phyloP scores from a whole-genome alignment of 1,284 basidiomycete genomes.

The Papiliotrema terrestris region DNA sequence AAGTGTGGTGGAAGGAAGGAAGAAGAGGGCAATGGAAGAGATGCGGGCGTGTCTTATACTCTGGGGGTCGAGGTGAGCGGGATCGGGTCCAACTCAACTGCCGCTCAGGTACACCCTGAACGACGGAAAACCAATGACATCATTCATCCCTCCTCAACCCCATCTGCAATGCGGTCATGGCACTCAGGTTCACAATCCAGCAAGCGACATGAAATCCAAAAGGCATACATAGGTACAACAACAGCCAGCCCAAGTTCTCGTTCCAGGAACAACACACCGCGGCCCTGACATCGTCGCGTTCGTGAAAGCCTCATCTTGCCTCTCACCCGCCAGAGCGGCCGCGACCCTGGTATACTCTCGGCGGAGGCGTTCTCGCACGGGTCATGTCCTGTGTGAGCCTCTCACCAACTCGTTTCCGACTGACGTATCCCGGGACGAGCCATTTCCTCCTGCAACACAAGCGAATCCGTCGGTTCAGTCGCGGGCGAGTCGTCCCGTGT shows the following conservation, averaged over 20 bases:
- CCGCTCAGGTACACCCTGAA: too few species aligned
- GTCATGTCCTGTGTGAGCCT: not conserved
- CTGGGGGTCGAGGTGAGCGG: too few species aligned
- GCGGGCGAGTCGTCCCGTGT: too few species aligned
- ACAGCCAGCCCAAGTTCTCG: not conserved
- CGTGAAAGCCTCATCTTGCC: not conserved
- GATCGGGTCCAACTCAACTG: too few species aligned
- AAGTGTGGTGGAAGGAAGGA: not conserved
- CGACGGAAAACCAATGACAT: too few species aligned
- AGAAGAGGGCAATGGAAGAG: not conserved
- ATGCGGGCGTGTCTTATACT: not conserved
- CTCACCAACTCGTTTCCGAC: not conserved
- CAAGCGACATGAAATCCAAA: too few species aligned
- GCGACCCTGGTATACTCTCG: not conserved
- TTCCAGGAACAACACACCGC: too few species aligned
- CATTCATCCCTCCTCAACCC: too few species aligned
- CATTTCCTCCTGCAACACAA: not conserved
- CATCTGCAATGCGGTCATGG: too few species aligned
- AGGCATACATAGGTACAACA: not conserved
- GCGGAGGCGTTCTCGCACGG: not conserved
- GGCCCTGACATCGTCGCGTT: not conserved
- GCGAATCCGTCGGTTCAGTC: too few species aligned
- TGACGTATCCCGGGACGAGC: not conserved
- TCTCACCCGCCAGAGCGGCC: not conserved
- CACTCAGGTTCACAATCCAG: too few species aligned